Percentiles rank a stretch among this genome's conserved stretches.
phyloP scores from a whole-genome alignment of 495 filamentous ascomycete species.

The Lasiosphaeriaceae sp. region DNA sequence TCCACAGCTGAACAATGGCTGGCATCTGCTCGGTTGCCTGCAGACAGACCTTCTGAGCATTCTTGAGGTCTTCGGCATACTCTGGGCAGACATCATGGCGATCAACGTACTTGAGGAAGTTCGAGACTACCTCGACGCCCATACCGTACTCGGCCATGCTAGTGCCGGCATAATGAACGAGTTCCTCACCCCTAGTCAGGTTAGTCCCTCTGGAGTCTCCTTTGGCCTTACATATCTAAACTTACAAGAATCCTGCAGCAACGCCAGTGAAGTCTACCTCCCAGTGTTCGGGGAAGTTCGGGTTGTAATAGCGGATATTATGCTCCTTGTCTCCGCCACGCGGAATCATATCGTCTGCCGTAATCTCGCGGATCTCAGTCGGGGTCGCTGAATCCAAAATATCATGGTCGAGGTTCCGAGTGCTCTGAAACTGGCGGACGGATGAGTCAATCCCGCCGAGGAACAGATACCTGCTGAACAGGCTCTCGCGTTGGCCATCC shows the following conservation, averaged over 20 bases:
- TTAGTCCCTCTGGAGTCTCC: conserved; percentile 4
- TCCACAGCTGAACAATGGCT: conserved; percentile 45
- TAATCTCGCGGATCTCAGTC: conserved; percentile 58
- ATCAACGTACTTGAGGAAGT: conserved; percentile 86
- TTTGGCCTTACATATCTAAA: not conserved
- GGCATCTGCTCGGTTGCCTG: conserved; percentile 63
- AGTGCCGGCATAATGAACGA: conserved; percentile 15
- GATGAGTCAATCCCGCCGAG: conserved; percentile 76
- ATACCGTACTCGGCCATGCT: conserved; percentile 8
- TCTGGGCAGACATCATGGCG: conserved; percentile 84
- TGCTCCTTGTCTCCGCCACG: conserved; percentile 21
- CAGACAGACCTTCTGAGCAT: conserved; percentile 65
- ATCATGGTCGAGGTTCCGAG: conserved; percentile 48
- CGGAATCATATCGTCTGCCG: conserved; percentile 56
- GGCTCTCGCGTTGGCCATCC: conserved; percentile 50
- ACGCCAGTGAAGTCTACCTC: conserved; percentile 77
- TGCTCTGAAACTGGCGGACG: conserved; percentile 64
- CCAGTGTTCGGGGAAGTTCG: conserved; percentile 50
- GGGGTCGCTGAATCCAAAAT: conserved; percentile 50
- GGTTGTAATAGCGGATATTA: conserved; percentile 41
- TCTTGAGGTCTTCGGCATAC: conserved; percentile 59
- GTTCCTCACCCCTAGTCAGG: conserved; percentile 10
- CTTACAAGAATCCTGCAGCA: conserved; percentile 73
- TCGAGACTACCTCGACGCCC: conserved; percentile 58
- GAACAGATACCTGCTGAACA: conserved; percentile 76